Percentiles rank a stretch among this genome's conserved stretches.
Conservation (phyloP, 768 basidiomycete species). For the Mycena metata region DNA sequence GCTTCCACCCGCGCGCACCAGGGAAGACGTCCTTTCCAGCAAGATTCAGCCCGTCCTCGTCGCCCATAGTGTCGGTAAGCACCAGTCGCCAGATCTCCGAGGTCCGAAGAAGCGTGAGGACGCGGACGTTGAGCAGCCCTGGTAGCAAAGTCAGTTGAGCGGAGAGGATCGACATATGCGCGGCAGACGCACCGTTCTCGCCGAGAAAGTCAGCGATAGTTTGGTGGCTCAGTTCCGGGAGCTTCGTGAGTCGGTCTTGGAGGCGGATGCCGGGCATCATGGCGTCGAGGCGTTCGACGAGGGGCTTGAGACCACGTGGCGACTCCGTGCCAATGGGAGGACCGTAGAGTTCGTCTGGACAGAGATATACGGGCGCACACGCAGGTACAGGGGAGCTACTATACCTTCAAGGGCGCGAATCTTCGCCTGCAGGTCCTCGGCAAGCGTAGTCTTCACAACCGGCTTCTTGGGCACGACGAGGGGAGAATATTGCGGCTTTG, state of each 20-base stretch:
- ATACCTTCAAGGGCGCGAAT: conserved; percentile 52
- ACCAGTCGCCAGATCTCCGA: conserved; percentile 60
- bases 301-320: conserved; percentile 50
- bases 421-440: conserved; percentile 33
- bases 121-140: conserved; percentile 64
- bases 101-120: conserved; percentile 60
- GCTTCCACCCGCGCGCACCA: conserved; percentile 48
- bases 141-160: not conserved
- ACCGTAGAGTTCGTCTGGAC: conserved; percentile 58
- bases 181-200: conserved; percentile 47
- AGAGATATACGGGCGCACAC: conserved; percentile 19
- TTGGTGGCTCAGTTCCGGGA: conserved; percentile 55
- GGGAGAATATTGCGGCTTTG: conserved; percentile 31
- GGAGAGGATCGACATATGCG: conserved; percentile 3
- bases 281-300: conserved; percentile 56
- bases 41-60: conserved; percentile 66
- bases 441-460: conserved; percentile 24
- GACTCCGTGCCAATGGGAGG: conserved; percentile 57
- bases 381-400: conserved; percentile 15
- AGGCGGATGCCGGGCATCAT: conserved; percentile 65
- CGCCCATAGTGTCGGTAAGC: conserved; percentile 60
- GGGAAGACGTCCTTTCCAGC: conserved; percentile 57
- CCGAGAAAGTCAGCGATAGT: conserved; percentile 56
- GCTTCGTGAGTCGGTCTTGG: conserved; percentile 53
- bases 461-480: conserved; percentile 24